phyloP scores from a whole-genome alignment of 176 grass and related monocot species.

The Leersia perrieri region DNA sequence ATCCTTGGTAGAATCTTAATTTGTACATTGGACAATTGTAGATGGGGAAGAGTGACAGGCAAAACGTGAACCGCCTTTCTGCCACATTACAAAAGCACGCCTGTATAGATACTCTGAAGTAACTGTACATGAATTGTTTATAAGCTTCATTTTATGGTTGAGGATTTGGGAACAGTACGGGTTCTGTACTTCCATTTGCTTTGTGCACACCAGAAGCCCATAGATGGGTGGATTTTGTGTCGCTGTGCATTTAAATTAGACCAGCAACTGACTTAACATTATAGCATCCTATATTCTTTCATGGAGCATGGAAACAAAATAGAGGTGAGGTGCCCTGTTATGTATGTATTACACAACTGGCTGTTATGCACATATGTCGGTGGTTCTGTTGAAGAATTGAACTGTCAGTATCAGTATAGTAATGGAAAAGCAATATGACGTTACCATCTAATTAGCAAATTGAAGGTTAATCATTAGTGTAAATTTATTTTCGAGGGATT shows the following conservation, averaged over 20 bases:
- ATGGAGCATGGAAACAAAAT: neutral
- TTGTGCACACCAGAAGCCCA: neutral
- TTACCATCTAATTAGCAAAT: neutral
- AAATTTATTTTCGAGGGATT: neutral
- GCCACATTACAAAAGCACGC: neutral
- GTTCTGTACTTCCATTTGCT: neutral
- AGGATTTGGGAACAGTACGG: neutral
- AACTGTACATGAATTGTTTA: neutral
- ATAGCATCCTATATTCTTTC: neutral
- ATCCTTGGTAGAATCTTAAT: neutral
- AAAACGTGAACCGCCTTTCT: neutral
- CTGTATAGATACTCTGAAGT: too few species aligned
- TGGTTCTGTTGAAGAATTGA: neutral
- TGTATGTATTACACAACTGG: neutral
- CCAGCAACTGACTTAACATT: neutral
- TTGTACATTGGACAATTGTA: neutral
- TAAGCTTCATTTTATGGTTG: neutral
- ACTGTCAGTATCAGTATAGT: neutral
- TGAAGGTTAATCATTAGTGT: neutral
- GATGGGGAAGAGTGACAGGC: neutral
- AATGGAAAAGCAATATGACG: neutral
- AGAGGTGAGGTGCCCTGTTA: neutral
- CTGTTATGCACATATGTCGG: neutral
- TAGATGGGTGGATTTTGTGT: neutral
- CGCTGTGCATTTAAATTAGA: neutral